phyloP scores from a whole-genome alignment of 2,329 filamentous ascomycete species.

The Neofusicoccum cordaticola region DNA sequence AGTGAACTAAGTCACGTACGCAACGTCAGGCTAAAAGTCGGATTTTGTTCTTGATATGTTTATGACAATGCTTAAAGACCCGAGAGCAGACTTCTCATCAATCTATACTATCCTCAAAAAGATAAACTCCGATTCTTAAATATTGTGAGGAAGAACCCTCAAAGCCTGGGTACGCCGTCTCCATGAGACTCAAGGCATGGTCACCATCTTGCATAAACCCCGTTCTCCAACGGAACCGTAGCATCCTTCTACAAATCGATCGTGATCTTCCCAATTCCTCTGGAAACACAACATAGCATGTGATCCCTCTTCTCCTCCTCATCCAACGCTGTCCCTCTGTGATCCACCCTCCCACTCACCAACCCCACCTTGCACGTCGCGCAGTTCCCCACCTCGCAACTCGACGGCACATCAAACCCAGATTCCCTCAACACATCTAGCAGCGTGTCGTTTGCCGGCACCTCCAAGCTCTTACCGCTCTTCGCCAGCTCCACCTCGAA shows the following conservation, averaged over 20 bases:
- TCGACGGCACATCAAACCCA: slow-evolving; percentile 45
- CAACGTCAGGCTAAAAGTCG: no score
- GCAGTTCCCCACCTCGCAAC: slow-evolving; percentile 46
- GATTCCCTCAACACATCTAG: slow-evolving; percentile 41
- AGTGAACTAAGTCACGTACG: no score
- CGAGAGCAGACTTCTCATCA: no score
- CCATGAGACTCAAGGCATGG: no score
- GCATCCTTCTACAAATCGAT: slow-evolving; percentile 27
- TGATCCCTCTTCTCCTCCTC: slow-evolving; percentile 34
- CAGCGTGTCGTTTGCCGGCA: slow-evolving; percentile 41
- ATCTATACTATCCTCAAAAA: no score
- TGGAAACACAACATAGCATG: slow-evolving; percentile 40
- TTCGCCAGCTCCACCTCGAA: slow-evolving; percentile 57
- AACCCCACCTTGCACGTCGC: slow-evolving; percentile 43
- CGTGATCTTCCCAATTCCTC: slow-evolving; percentile 33
- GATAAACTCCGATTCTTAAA: no score
- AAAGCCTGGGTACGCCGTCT: no score
- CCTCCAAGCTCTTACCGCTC: slow-evolving; percentile 42
- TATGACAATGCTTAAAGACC: no score
- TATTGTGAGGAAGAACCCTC: no score
- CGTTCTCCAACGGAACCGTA: no score
- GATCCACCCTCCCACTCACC: slow-evolving; percentile 37
- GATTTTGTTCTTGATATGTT: no score
- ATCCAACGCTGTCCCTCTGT: slow-evolving; percentile 38
- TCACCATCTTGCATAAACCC: no score